A percentile compares a stretch with the other conserved stretches of the same genome.
phyloP scores from a whole-genome alignment of 2,329 filamentous ascomycete species.

The Fusarium chuoi region DNA sequence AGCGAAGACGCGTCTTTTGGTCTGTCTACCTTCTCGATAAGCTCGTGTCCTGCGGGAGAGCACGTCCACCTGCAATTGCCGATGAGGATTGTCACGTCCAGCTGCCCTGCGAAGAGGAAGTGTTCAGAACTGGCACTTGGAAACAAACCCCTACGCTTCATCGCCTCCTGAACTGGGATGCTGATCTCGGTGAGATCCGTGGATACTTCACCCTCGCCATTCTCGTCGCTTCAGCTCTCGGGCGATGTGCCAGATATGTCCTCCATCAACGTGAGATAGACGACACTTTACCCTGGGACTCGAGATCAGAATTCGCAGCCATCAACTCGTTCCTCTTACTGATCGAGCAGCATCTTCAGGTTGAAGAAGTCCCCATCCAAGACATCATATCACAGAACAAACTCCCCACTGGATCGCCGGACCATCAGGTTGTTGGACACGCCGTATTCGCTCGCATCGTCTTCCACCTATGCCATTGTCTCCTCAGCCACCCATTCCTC shows the following conservation, averaged over 20 bases:
- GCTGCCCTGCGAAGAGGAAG: background rate
- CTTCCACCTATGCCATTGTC: background rate
- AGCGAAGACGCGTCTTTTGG: background rate
- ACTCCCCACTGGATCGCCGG: background rate
- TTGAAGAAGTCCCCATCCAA: background rate
- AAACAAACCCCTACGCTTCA: background rate
- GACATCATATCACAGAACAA: background rate
- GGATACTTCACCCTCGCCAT: background rate
- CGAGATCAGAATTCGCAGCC: background rate
- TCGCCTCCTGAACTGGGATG: background rate
- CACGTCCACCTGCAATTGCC: background rate
- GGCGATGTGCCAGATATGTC: background rate
- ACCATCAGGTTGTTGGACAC: background rate
- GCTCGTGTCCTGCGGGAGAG: background rate
- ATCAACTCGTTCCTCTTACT: background rate
- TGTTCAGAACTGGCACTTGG: background rate
- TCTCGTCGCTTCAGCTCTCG: background rate
- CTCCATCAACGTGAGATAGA: background rate
- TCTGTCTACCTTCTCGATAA: background rate
- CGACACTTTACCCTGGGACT: background rate
- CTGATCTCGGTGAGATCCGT: background rate
- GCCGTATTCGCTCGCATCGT: background rate
- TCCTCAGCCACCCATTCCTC: background rate
- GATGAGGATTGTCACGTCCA: background rate
- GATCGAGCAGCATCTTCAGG: background rate